Evolutionary conservation across 1,284 basidiomycete species (phyloP).

Genomic region (Cryptococcus hybrid): DNA sequence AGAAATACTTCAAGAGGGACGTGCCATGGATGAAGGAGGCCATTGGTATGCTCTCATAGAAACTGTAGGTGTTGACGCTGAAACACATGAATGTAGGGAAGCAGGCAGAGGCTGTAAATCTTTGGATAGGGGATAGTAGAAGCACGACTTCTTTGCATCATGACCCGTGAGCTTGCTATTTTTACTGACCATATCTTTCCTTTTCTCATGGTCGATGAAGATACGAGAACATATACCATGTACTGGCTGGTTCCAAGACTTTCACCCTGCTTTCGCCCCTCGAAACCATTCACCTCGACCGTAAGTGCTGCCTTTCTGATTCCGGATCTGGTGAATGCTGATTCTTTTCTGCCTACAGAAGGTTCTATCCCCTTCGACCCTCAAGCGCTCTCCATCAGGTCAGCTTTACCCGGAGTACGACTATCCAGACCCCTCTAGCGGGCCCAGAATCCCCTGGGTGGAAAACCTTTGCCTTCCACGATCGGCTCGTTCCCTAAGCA

Average conservation of each 20-base stretch:
- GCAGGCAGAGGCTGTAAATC: slow-evolving; percentile 79
- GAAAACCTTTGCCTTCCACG: not conserved
- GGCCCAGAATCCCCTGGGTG: too few species aligned
- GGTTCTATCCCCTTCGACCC: slow-evolving; percentile 36
- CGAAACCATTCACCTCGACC: slow-evolving; percentile 76
- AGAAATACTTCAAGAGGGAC: slow-evolving; percentile 63
- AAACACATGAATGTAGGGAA: slow-evolving; percentile 21
- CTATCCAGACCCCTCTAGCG: too few species aligned
- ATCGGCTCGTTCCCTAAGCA: slow-evolving; percentile 50
- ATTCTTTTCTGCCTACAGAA: slow-evolving; percentile 19
- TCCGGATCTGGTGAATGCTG: not conserved
- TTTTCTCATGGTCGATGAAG: slow-evolving; percentile 1
- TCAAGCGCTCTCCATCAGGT: slow-evolving; percentile 13
- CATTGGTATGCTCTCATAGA: slow-evolving; percentile 58
- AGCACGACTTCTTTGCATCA: slow-evolving; percentile 82
- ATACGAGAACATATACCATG: slow-evolving; percentile 88
- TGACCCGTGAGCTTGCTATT: slow-evolving; percentile 45
- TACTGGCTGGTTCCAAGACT: slow-evolving; percentile 75
- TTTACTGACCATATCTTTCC: too few species aligned
- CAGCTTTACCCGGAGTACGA: too few species aligned
- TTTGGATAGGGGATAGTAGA: slow-evolving; percentile 78
- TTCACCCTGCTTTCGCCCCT: slow-evolving; percentile 83
- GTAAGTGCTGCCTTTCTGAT: slow-evolving; percentile 54
- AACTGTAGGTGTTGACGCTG: not conserved
- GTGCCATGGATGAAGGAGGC: slow-evolving; percentile 73